Percentiles rank a stretch among this genome's conserved stretches.
phyloP scores from a whole-genome alignment of 306 rosid genomes.

The Astragalus glycyphyllos region DNA sequence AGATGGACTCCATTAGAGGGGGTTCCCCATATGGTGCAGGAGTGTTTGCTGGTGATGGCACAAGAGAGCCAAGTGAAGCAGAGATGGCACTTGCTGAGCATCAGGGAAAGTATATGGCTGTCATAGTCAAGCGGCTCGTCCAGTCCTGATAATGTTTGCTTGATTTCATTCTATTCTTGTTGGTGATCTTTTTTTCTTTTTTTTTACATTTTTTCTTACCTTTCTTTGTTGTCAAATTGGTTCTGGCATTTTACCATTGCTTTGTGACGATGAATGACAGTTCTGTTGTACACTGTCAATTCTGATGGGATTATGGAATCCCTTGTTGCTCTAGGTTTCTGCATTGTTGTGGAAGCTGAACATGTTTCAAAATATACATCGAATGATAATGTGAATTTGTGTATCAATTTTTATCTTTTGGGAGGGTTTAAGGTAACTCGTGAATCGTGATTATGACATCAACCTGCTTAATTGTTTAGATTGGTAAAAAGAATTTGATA shows the following conservation, averaged over 20 bases:
- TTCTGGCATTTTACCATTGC: constrained; percentile 46
- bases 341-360: constrained; percentile 38
- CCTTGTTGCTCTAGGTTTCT: constrained; percentile 44
- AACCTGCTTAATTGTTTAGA: too few relatives aligned
- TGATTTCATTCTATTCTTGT: constrained; percentile 49
- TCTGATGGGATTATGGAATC: constrained; percentile 30
- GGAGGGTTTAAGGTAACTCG: too few relatives aligned
- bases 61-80: constrained; percentile 80
- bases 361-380: constrained; percentile 37
- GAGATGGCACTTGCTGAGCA: constrained; percentile 92
- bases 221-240: constrained; percentile 47
- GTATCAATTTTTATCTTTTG: neutral
- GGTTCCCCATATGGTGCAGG: constrained; percentile 98
- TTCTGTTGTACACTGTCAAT: constrained; percentile 31
- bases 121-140: constrained; percentile 75
- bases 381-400: constrained; percentile 36
- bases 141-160: constrained; percentile 49
- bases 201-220: neutral
- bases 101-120: constrained; percentile 96
- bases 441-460: too few relatives aligned
- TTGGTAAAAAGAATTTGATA: too few relatives aligned
- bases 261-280: constrained; percentile 22
- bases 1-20: constrained; percentile 84
- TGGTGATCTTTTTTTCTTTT: constrained; percentile 22
- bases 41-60: constrained; percentile 88